A percentile compares a stretch with the other conserved stretches of the same genome.
These are phyloP conservation scores for Pseudonitzschia pungens DNA, from an alignment of 108 stramenopile genomes.

Conservation along the genomic window DNA sequence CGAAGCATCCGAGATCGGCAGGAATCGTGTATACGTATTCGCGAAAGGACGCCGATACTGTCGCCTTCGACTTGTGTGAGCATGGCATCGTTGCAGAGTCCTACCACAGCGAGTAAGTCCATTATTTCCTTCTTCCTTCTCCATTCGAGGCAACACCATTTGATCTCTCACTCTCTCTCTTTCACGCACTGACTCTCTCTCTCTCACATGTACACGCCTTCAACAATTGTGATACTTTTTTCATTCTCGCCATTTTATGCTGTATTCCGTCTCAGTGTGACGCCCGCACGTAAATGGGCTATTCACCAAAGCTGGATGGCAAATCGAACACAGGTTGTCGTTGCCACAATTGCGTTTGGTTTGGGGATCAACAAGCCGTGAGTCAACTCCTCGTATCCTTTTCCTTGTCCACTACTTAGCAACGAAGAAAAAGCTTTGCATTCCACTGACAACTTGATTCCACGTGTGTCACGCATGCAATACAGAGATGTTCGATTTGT, in stretches of 20 bases:
- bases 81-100: constrained; percentile 82
- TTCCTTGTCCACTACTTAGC: not conserved
- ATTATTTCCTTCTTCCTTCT: not conserved
- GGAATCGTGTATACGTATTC: constrained; percentile 94
- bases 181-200: too few relatives aligned
- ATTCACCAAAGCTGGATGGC: constrained; percentile 87
- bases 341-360: constrained; percentile 96
- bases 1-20: constrained; percentile 53
- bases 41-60: constrained; percentile 85
- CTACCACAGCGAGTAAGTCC: constrained; percentile 61
- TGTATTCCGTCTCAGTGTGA: constrained; percentile 11
- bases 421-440: not conserved
- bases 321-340: constrained; percentile 88
- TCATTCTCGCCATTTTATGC: not conserved
- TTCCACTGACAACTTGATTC: not conserved
- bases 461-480: not conserved
- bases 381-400: constrained; percentile 21
- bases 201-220: not conserved
- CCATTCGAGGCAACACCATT: not conserved
- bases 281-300: constrained; percentile 40
- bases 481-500: constrained; percentile 65
- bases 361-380: constrained; percentile 95
- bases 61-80: constrained; percentile 62
- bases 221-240: not conserved
- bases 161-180: too few relatives aligned